phyloP scores from a whole-genome alignment of 2,329 filamentous ascomycete species.

The Triangularia verruculosa region DNA sequence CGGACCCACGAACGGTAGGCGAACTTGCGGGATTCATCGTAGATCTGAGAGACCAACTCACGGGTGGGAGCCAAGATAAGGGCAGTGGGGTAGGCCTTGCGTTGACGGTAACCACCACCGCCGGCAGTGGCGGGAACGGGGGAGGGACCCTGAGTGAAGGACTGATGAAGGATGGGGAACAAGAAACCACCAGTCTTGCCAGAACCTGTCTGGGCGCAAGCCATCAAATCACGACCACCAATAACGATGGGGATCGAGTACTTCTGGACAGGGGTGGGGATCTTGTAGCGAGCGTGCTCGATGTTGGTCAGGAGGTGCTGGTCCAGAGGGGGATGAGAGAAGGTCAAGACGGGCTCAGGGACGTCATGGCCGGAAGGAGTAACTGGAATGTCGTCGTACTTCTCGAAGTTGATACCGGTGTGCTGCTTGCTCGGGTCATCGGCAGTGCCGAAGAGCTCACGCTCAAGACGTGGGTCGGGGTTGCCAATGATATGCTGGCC shows the following conservation, averaged over 20 bases:
- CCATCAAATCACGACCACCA: constrained; percentile 97
- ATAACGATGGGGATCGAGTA: constrained; percentile 99
- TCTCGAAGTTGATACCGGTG: constrained; percentile 99
- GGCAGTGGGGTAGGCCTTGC: constrained; percentile 96
- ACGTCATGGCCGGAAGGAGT: constrained; percentile 93
- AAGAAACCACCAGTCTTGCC: constrained; percentile 99
- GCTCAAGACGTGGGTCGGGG: constrained; percentile 83
- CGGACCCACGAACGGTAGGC: constrained; percentile 98
- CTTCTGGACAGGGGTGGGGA: constrained; percentile 96
- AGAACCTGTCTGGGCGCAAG: constrained; percentile 98
- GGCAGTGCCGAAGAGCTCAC: constrained; percentile 86
- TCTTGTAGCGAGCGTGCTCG: constrained; percentile 87
- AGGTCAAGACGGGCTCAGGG: constrained; percentile 83
- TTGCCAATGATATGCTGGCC: constrained; percentile 94
- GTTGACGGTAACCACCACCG: constrained; percentile 71
- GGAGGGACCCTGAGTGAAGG: constrained; percentile 85
- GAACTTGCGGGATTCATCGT: constrained; percentile 96
- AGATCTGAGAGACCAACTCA: constrained; percentile 98
- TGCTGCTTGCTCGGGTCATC: constrained; percentile 95
- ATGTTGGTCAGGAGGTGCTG: constrained; percentile 93
- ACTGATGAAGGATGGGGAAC: constrained; percentile 98
- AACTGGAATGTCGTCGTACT: constrained; percentile 99
- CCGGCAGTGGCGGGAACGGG: constrained; percentile 61
- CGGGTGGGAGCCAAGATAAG: constrained; percentile 94
- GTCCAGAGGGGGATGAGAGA: constrained; percentile 93